phyloP scores from a whole-genome alignment of 768 basidiomycete genomes.

The Lactarius akahatsu region DNA sequence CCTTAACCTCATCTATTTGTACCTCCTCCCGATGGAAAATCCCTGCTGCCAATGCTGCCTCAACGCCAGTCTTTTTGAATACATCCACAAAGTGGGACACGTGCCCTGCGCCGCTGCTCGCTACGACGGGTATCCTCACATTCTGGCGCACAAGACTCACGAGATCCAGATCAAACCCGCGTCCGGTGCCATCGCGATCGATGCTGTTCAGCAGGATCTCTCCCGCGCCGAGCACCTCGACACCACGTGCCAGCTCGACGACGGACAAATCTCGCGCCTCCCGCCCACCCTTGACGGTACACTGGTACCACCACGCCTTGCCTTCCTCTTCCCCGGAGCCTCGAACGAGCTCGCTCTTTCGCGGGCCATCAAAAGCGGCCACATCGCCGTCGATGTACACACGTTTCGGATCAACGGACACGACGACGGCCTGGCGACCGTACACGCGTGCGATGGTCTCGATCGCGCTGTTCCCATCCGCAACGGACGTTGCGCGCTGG shows the following conservation, averaged over 20 bases:
- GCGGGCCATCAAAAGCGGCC: constrained; percentile 64
- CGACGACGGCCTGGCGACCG: constrained; percentile 96
- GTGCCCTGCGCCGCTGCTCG: constrained; percentile 89
- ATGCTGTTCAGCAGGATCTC: constrained; percentile 96
- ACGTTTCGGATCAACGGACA: constrained; percentile 91
- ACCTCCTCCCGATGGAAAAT: constrained; percentile 96
- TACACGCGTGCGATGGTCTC: constrained; percentile 89
- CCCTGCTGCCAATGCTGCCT: constrained; percentile 93
- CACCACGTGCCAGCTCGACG: constrained; percentile 87
- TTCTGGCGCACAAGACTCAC: constrained; percentile 68
- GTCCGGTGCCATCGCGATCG: constrained; percentile 91
- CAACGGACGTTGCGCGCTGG: constrained; percentile 47
- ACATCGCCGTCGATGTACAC: constrained; percentile 62
- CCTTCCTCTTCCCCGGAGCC: constrained; percentile 54
- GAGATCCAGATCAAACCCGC: constrained; percentile 88
- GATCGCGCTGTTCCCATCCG: constrained; percentile 79
- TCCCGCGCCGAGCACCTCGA: constrained; percentile 89
- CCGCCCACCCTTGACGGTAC: constrained; percentile 93
- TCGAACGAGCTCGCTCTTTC: constrained; percentile 58
- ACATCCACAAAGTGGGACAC: constrained; percentile 84
- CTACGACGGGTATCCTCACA: constrained; percentile 90
- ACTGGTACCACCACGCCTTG: constrained; percentile 98
- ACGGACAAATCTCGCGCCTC: constrained; percentile 81
- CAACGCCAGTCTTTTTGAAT: constrained; percentile 74
- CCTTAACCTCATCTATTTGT: constrained; percentile 77